phyloP scores from a whole-genome alignment of 2,329 filamentous ascomycete species.

The Monilinia laxa region DNA sequence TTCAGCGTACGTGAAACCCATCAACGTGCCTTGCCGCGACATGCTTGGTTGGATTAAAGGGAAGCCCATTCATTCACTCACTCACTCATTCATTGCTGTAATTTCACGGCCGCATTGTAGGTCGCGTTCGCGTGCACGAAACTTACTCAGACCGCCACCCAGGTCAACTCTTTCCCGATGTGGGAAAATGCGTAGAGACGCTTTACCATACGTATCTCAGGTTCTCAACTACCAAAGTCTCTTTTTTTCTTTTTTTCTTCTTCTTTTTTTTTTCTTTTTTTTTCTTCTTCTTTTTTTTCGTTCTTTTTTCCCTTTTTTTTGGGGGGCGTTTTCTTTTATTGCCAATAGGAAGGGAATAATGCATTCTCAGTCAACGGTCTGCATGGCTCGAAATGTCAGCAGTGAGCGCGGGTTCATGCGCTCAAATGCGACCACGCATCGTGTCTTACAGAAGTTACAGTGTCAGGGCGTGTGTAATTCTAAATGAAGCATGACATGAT shows the following conservation, averaged over 20 bases:
- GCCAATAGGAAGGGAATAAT: conserved; percentile 5
- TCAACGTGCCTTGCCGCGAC: conserved; percentile 9
- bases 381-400: conserved; percentile 6
- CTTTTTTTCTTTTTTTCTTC: no score
- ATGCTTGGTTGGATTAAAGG: conserved; percentile 1
- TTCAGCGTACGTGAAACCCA: background rate
- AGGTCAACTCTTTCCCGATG: background rate
- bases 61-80: no score
- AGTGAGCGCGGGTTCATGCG: conserved; percentile 8
- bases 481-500: conserved; percentile 4
- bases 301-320: no score
- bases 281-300: no score
- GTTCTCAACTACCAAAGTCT: background rate
- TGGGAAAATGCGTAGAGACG: background rate
- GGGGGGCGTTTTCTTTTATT: background rate
- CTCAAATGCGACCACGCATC: conserved; percentile 5
- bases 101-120: background rate
- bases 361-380: conserved; percentile 9
- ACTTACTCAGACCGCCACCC: conserved; percentile 20
- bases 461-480: background rate
- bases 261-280: no score
- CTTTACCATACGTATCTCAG: background rate
- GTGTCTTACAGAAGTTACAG: background rate
- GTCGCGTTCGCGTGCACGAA: conserved; percentile 17
- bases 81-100: background rate